Evolutionary conservation across 192 early-diverging fungal genomes (phyloP).

Genomic region (Lunasporangiospora selenospora): DNA sequence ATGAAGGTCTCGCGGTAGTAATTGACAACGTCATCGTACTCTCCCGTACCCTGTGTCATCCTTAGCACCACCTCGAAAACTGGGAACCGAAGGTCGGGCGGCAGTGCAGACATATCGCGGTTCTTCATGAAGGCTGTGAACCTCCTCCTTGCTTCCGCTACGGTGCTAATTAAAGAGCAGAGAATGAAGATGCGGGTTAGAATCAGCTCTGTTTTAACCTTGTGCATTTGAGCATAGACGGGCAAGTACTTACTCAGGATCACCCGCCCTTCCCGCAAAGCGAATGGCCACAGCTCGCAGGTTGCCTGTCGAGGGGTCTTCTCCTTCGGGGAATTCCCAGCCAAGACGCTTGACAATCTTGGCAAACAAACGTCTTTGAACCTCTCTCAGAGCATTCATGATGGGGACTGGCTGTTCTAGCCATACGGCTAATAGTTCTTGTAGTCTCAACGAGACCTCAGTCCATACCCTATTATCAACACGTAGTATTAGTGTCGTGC

Average conservation of each 20-base stretch:
- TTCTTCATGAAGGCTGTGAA: constrained; percentile 70
- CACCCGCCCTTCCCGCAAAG: constrained; percentile 66
- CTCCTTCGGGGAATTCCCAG: constrained; percentile 56
- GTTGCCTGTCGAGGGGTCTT: constrained; percentile 63
- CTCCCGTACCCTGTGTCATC: constrained; percentile 44
- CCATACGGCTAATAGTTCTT: constrained; percentile 66
- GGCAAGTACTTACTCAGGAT: constrained; percentile 60
- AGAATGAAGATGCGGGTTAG: too few relatives aligned
- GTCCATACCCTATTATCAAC: constrained; percentile 56
- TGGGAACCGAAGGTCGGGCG: constrained; percentile 66
- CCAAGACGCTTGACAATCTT: constrained; percentile 67
- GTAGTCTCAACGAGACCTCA: constrained; percentile 58
- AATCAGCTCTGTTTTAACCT: constrained; percentile 49
- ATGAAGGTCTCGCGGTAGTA: constrained; percentile 55
- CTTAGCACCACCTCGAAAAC: constrained; percentile 72
- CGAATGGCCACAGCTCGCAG: constrained; percentile 72
- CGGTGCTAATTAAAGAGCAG: too few relatives aligned
- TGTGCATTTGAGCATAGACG: too few relatives aligned
- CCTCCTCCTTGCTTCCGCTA: constrained; percentile 73
- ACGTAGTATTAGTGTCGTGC: constrained; percentile 62
- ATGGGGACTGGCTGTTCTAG: constrained; percentile 59
- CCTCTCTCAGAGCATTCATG: constrained; percentile 64
- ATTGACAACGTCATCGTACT: constrained; percentile 54
- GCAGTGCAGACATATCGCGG: constrained; percentile 57
- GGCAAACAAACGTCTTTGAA: constrained; percentile 61